phyloP scores from a whole-genome alignment of 805 yeast genomes.

The Spencermartinsiella europaea region DNA sequence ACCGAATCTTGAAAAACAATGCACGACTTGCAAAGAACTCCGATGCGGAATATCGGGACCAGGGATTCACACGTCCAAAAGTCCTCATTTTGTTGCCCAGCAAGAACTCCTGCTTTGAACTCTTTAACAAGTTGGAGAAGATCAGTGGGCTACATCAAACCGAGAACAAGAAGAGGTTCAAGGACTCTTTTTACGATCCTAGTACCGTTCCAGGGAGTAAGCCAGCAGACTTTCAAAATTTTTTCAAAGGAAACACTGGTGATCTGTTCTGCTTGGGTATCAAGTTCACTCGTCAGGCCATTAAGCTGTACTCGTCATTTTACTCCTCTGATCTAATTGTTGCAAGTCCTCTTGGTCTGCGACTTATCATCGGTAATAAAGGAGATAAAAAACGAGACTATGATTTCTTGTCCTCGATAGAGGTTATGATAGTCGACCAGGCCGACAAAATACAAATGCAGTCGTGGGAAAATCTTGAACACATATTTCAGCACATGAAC shows the following conservation, averaged over 20 bases:
- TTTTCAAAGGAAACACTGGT: constrained; percentile 83
- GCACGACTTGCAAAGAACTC: constrained; percentile 47
- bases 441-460: constrained; percentile 86
- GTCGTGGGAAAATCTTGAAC: constrained; percentile 79
- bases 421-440: constrained; percentile 72
- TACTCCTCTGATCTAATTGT: constrained; percentile 79
- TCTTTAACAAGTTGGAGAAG: constrained; percentile 56
- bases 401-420: constrained; percentile 87
- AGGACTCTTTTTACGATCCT: constrained; percentile 57
- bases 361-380: constrained; percentile 67
- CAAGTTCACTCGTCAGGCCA: constrained; percentile 80
- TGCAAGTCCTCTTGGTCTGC: constrained; percentile 88
- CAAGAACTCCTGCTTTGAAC: constrained; percentile 65
- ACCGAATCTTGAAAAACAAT: constrained; percentile 73
- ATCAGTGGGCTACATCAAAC: constrained; percentile 67
- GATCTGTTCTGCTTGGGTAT: constrained; percentile 91
- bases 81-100: constrained; percentile 80
- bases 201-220: constrained; percentile 48
- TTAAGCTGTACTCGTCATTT: constrained; percentile 79
- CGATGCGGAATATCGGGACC: constrained; percentile 73
- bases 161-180: constrained; percentile 76
- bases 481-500: constrained; percentile 65
- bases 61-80: constrained; percentile 93
- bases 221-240: constrained; percentile 75
- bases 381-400: constrained; percentile 55